Evolutionary conservation across 352 stramenopile species (phyloP).

Genomic region (Globisporangium viniferum): DNA sequence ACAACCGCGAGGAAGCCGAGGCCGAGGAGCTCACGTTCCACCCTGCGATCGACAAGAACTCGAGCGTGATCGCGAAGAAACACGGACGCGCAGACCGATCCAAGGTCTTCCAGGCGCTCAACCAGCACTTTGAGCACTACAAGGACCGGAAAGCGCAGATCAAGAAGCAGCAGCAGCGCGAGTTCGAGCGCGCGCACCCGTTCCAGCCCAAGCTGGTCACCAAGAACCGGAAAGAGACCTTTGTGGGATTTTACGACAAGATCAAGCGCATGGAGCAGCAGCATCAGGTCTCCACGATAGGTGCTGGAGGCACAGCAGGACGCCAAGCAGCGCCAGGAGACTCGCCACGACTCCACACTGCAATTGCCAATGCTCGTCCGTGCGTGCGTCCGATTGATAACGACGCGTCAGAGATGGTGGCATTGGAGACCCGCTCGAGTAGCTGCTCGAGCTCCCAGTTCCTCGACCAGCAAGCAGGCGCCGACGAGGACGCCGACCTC

Average conservation of each 20-base stretch:
- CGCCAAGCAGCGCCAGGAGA: not conserved
- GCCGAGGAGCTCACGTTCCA: constrained; percentile 63
- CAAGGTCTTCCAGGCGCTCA: constrained; percentile 66
- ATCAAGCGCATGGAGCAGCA: constrained; percentile 26
- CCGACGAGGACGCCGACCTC: constrained; percentile 54
- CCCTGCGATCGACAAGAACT: constrained; percentile 72
- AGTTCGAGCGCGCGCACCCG: constrained; percentile 55
- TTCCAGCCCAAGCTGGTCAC: constrained; percentile 60
- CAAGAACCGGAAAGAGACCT: constrained; percentile 36
- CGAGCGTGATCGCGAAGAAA: constrained; percentile 51
- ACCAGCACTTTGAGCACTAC: constrained; percentile 78
- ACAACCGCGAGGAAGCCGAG: constrained; percentile 24
- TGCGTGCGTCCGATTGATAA: constrained; percentile 59
- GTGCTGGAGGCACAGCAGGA: not conserved
- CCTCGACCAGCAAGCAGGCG: constrained; percentile 6
- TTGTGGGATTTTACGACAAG: constrained; percentile 53
- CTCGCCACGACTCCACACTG: constrained; percentile 36
- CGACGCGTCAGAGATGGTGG: constrained; percentile 9
- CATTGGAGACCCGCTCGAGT: constrained; percentile 22
- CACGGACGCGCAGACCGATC: constrained; percentile 50
- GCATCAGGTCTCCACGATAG: not conserved
- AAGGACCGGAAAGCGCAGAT: constrained; percentile 48
- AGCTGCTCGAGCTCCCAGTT: constrained; percentile 35
- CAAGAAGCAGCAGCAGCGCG: constrained; percentile 48
- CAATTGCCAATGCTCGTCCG: constrained; percentile 48